Base-by-base conservation (phyloP, 1,284 basidiomycete species). In the Singerocomus inundabilis region DNA sequence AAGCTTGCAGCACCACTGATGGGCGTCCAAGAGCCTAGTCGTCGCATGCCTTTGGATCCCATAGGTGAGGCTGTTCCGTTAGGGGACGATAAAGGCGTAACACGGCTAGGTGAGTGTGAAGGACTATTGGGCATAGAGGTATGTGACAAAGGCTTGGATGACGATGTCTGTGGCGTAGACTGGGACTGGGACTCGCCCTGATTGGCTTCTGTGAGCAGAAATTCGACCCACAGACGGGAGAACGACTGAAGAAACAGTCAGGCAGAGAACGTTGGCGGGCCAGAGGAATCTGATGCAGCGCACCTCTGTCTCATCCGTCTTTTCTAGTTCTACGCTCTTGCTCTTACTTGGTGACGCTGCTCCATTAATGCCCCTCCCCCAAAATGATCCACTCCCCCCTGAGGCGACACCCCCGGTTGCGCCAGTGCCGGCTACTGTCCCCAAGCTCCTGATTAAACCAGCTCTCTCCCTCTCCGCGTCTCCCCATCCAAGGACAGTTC, bases 151-250 rank as follows among this genome's bases (percentile, higher is more conserved):
- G 37, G 21, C 51, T 61, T 64, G 16, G 72, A 66, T 6, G 74
- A 65, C 13, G 70, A 63, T 1, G 68, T 62, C 28, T 56, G 51
- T 18, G 43, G 26, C 6, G 9, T 25, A 28, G 30, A 16, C 15
- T 50, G 51, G 2, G 55, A 51, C 31, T 49, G 57, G 2, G 53
- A 48, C 47, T 79, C 75, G 29, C 84, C 85, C 15, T 84, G 70
- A 4, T 81, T 80, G 0, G 92, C 85, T 73, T 96, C 92, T 35
- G 93, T 94, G 57, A 97, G 83, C 3, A 98, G 79, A 65, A 95
- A 98, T 70, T 98, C 94, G 44, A 98, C 93, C 84, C 93, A 98
- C 12, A 96, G 79, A 47, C 92, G 88, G 37, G 91, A 93, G 73
- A 97, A 97, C 0, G 91, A 93, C 91, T 96, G 58, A n/a, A 28